These are phyloP conservation scores for Tetrahymena malaccensis DNA, from an alignment of 73 alveolate species.

Conservation along the genomic window DNA sequence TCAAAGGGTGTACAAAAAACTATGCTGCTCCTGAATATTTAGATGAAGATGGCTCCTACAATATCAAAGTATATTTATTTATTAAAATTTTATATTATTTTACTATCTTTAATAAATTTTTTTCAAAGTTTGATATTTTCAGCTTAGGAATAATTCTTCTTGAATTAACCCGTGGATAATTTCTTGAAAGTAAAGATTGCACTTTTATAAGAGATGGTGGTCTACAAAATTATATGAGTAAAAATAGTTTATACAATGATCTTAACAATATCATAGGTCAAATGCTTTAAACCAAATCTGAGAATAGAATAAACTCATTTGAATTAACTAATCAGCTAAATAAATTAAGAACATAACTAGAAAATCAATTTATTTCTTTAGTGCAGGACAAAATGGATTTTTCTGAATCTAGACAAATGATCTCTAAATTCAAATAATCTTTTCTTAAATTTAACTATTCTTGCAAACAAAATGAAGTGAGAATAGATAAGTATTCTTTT, in stretches of 20 bases:
- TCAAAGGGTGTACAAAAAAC: not conserved
- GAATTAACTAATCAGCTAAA: not conserved
- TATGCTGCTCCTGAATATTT: not conserved
- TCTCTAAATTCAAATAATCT: not conserved
- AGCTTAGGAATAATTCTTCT: not conserved
- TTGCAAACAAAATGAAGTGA: not conserved
- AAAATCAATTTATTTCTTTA: too few relatives aligned
- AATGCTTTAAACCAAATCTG: not conserved
- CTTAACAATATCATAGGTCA: too few relatives aligned
- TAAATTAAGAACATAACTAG: not conserved
- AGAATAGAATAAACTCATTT: not conserved
- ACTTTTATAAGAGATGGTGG: not conserved
- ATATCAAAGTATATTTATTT: not conserved
- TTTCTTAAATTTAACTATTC: not conserved
- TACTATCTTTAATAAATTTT: too few relatives aligned
- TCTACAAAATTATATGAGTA: not conserved
- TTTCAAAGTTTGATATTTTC: not conserved
- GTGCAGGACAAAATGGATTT: not conserved
- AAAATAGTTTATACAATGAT: not conserved
- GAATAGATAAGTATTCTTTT: not conserved
- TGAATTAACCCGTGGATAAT: not conserved
- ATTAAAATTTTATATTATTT: too few relatives aligned
- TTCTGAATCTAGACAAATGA: not conserved
- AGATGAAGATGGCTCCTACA: not conserved
- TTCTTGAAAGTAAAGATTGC: not conserved